Percentiles rank a stretch among this genome's conserved stretches.
Evolutionary conservation across 2,329 filamentous ascomycete species (phyloP).

Genomic region (Metarhizium robertsii): DNA sequence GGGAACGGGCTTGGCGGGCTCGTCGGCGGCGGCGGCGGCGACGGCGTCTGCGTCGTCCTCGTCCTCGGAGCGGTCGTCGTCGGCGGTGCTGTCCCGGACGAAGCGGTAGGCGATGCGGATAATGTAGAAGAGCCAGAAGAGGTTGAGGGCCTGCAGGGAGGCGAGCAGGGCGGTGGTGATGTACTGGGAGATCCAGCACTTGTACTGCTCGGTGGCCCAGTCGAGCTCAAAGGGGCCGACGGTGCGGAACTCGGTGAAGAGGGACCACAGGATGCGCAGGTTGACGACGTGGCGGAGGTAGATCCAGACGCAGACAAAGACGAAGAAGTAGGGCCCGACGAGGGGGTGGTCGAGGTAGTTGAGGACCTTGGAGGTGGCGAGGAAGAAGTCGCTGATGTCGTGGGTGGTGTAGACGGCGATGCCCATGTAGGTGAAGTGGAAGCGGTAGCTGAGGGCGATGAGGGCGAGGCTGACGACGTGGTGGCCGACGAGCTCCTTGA

Average conservation of each 20-base stretch:
- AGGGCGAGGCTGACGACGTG: constrained; percentile 82
- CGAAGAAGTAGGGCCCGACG: constrained; percentile 73
- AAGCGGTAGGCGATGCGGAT: constrained; percentile 66
- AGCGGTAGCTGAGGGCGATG: constrained; percentile 82
- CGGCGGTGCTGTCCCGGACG: constrained; percentile 47
- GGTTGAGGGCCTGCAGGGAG: constrained; percentile 62
- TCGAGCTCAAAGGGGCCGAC: constrained; percentile 67
- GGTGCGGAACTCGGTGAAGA: constrained; percentile 66
- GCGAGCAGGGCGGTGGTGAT: constrained; percentile 59
- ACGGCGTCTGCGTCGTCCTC: constrained; percentile 50
- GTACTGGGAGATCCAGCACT: constrained; percentile 59
- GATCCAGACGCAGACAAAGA: constrained; percentile 78
- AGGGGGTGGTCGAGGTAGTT: constrained; percentile 79
- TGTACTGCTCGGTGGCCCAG: constrained; percentile 70
- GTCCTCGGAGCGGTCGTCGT: constrained; percentile 63
- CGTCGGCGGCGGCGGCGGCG: constrained; percentile 24
- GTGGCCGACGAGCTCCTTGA: constrained; percentile 84
- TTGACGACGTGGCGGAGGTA: constrained; percentile 86
- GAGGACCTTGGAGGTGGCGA: constrained; percentile 83
- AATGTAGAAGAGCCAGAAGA: constrained; percentile 78
- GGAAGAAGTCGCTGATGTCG: constrained; percentile 91
- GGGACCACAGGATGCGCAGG: constrained; percentile 64
- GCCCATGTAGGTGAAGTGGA: constrained; percentile 95
- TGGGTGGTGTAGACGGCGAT: constrained; percentile 90
- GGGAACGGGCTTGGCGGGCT: constrained; percentile 10